Evolutionary conservation across 1,139 yeast species (phyloP).

Genomic region (Eremothecium coryli): DNA sequence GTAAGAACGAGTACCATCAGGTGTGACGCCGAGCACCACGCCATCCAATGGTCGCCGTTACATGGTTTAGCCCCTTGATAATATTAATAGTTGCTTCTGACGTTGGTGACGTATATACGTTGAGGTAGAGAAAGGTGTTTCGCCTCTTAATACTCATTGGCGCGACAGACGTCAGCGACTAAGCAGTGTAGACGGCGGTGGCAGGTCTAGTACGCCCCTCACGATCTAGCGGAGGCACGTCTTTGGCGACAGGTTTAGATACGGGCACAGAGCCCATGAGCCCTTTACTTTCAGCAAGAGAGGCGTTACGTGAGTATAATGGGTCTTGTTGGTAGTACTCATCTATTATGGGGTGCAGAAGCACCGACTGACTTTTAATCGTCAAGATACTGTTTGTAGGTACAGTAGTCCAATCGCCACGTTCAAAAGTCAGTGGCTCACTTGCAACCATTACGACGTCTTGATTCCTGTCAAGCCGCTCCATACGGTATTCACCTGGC

Average conservation of each 20-base stretch:
- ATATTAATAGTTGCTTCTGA: no score
- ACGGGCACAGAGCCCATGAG: slow-evolving; percentile 72
- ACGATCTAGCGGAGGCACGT: slow-evolving; percentile 77
- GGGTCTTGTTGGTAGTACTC: slow-evolving; percentile 78
- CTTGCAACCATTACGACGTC: slow-evolving; percentile 94
- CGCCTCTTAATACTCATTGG: no score
- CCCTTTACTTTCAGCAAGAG: slow-evolving; percentile 83
- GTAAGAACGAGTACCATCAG: no score
- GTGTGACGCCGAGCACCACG: no score
- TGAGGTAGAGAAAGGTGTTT: no score
- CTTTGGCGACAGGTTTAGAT: slow-evolving; percentile 40
- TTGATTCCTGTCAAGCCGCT: slow-evolving; percentile 82
- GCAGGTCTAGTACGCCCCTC: no score
- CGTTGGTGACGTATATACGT: no score
- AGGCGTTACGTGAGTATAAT: slow-evolving; percentile 57
- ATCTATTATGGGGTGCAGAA: slow-evolving; percentile 84
- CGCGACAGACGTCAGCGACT: no score
- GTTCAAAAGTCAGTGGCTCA: slow-evolving; percentile 90
- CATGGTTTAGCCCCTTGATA: no score
- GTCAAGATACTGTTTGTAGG: slow-evolving; percentile 89
- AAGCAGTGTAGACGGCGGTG: no score
- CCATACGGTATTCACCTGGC: slow-evolving; percentile 90
- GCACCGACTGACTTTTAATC: slow-evolving; percentile 73
- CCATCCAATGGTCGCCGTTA: no score
- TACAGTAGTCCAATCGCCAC: slow-evolving; percentile 96